These are phyloP conservation scores for Populus alba DNA, from an alignment of 345 rosid species.

Conservation along the genomic window DNA sequence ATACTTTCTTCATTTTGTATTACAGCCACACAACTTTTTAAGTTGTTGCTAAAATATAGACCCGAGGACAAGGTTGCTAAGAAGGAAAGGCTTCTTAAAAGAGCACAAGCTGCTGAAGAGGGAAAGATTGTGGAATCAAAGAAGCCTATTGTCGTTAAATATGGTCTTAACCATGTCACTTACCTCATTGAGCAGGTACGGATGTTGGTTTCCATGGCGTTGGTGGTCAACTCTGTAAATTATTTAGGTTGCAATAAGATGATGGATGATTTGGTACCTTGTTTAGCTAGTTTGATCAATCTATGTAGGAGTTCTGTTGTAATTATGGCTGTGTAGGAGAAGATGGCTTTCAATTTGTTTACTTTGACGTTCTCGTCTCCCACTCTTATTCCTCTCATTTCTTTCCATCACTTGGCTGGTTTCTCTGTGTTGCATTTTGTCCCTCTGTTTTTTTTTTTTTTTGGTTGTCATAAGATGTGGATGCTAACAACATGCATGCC, in stretches of 20 bases:
- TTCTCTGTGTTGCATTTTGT: background rate
- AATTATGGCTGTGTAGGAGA: background rate
- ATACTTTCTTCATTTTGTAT: background rate
- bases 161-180: slow-evolving; percentile 69
- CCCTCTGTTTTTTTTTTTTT: background rate
- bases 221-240: background rate
- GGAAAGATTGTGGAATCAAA: slow-evolving; percentile 48
- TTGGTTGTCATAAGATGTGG: background rate
- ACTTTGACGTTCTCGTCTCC: background rate
- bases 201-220: background rate
- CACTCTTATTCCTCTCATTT: background rate
- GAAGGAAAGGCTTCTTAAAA: slow-evolving; percentile 50
- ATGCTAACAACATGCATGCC: background rate
- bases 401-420: background rate
- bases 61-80: slow-evolving; percentile 62
- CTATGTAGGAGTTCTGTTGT: background rate
- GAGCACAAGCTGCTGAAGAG: slow-evolving; percentile 57
- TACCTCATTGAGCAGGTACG: slow-evolving; percentile 62
- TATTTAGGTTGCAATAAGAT: background rate
- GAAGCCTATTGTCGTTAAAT: slow-evolving; percentile 65
- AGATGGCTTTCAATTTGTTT: background rate
- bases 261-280: background rate
- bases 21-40: slow-evolving; percentile 55
- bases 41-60: slow-evolving; percentile 60
- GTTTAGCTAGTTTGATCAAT: background rate